Conservation (phyloP, 208 protist genomes). For the Leishmania major region DNA sequence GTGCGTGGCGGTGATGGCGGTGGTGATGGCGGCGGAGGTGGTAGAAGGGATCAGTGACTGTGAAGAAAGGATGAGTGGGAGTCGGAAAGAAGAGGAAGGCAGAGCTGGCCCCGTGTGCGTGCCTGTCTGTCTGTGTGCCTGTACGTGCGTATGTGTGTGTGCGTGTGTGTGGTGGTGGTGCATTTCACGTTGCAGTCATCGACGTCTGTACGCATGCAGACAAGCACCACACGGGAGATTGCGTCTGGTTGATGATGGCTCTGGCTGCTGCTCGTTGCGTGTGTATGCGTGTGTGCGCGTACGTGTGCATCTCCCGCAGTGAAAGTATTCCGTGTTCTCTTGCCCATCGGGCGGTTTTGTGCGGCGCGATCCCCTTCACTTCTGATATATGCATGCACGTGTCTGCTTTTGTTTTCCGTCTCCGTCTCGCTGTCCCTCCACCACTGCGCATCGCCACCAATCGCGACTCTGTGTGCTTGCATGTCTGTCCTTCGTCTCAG, state of each 20-base stretch:
- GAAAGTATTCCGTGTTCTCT: neutral
- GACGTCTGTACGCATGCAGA: neutral
- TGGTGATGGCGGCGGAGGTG: neutral
- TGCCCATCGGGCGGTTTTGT: neutral
- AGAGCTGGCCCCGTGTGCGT: conserved; percentile 2
- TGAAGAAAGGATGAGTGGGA: neutral
- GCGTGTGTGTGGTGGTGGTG: neutral
- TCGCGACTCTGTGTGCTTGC: neutral
- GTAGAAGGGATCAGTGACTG: neutral
- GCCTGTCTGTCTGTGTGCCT: neutral
- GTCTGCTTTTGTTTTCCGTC: neutral
- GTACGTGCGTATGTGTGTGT: neutral
- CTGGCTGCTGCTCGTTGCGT: conserved; percentile 1
- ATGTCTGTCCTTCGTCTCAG: neutral
- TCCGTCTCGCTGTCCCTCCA: neutral
- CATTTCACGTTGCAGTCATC: neutral
- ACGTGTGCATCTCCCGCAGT: neutral
- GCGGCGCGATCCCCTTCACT: neutral
- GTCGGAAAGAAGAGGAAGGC: neutral
- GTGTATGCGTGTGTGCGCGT: neutral
- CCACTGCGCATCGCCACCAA: neutral
- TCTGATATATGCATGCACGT: neutral
- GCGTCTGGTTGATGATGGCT: neutral
- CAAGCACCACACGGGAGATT: neutral
- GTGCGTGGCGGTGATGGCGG: neutral